Percentiles rank a stretch among this genome's conserved stretches.
phyloP scores from a whole-genome alignment of 2,329 filamentous ascomycete genomes.

The Pseudogymnoascus sp. region DNA sequence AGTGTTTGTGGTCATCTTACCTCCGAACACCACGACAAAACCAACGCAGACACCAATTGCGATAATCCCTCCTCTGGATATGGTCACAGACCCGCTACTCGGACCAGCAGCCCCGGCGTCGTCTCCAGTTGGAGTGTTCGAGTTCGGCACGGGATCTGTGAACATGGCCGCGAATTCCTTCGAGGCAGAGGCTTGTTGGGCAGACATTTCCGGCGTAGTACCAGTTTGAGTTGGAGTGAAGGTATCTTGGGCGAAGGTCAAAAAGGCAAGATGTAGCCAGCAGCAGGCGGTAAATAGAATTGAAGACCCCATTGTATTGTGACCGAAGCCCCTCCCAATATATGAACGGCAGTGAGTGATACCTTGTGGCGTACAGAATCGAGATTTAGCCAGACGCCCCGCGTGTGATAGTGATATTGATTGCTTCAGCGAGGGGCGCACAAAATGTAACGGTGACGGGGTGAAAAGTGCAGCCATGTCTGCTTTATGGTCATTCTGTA shows the following conservation, averaged over 20 bases:
- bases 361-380: not conserved
- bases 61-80: slow-evolving; percentile 62
- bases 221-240: not conserved
- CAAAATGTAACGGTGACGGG: slow-evolving; percentile 2
- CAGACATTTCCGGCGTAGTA: slow-evolving; percentile 2
- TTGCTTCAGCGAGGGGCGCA: not conserved
- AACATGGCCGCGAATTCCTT: slow-evolving; percentile 25
- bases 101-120: slow-evolving; percentile 57
- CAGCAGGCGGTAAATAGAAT: slow-evolving; percentile 8
- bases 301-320: slow-evolving; percentile 3
- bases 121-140: slow-evolving; percentile 23
- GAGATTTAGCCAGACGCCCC: not conserved
- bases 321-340: not conserved
- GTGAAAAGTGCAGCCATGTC: not conserved
- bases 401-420: slow-evolving; percentile 4
- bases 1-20: slow-evolving; percentile 38
- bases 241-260: slow-evolving; percentile 1
- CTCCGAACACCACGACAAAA: slow-evolving; percentile 57
- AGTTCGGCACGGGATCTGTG: slow-evolving; percentile 14
- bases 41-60: slow-evolving; percentile 69
- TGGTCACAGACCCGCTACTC: slow-evolving; percentile 48
- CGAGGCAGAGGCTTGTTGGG: slow-evolving; percentile 19
- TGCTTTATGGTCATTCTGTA: not conserved
- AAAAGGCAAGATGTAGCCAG: slow-evolving; percentile 7
- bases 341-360: not conserved